Evolutionary conservation across 192 early-diverging fungal species (phyloP), one percentile per base, ranked within the genome.

Genomic region (Podila epicladia): DNA sequence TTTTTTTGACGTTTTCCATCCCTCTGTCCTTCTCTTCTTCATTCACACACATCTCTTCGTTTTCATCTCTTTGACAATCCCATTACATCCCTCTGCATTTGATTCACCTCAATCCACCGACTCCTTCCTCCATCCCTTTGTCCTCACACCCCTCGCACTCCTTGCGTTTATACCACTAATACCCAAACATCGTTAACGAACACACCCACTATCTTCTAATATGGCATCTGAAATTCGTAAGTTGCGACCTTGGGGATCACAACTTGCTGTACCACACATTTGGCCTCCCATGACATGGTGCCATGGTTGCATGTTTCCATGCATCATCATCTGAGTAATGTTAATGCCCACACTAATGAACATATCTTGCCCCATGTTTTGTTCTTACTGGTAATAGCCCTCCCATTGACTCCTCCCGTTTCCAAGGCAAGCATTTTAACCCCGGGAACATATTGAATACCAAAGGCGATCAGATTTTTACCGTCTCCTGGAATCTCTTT

Each of bases 221-320:
- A 79, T 65, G 67, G 72, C 71, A 59, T 62, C 53, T 45, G 69
- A 71, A 79, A 69, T 68, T 29, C 74, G 74, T 76, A 70, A 37
- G 71, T 65, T 61, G 33, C 57, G 15, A 45, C 15, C 11, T 15
- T 45, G 41, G 15, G 41, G 41, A 45, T 12, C 2, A 3, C 41
- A 37, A 69, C 67, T 38, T 50, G 19, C 32, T 20, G 31, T n/a
- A 45, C 41, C 41, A 15, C 41, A 45, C 41, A 12, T 45, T 45
- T 9, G 15, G 41, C 41, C 38, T 12, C 3, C 33, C 33, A 33
- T 37, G 35, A 8, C 35, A 37, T 37, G 35, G 9, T 37, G 12
- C 22, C 19, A 33, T 20, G 12, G 38, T n/a, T 17, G 35, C 37
- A 31, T 22, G 11, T 26, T 65, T 65, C 24, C 19, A 49, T 49